phyloP scores from a whole-genome alignment of 202 grass and related monocot species.

The Zizania palustris region DNA sequence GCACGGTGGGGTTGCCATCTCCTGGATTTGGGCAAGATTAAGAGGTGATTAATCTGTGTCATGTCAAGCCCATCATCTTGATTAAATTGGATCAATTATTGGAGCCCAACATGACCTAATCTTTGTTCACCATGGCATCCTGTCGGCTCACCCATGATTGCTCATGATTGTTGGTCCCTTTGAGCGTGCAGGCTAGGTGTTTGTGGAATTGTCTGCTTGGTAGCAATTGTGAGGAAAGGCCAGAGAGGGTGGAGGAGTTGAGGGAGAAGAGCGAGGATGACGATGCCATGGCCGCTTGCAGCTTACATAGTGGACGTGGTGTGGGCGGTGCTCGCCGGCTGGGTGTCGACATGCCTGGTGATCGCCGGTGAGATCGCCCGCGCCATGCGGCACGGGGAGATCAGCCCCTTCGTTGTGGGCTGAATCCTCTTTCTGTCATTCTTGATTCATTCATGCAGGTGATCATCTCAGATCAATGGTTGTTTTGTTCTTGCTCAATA shows the following conservation, averaged over 20 bases:
- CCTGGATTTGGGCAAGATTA: not conserved
- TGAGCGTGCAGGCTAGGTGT: no score
- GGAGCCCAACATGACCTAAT: not conserved
- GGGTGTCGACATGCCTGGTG: slow-evolving; percentile 71
- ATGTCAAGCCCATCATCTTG: not conserved
- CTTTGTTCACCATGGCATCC: not conserved
- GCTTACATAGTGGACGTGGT: slow-evolving; percentile 46
- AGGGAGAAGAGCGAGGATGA: no score
- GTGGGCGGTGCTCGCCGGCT: slow-evolving; percentile 58
- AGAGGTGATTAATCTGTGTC: not conserved
- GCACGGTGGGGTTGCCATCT: not conserved
- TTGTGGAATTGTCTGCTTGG: no score
- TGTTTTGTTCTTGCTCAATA: not conserved
- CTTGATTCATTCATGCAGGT: not conserved
- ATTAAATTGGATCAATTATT: not conserved
- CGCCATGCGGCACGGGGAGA: slow-evolving; percentile 53
- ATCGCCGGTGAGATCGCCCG: slow-evolving; percentile 75
- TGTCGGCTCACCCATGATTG: no score
- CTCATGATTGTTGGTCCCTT: no score
- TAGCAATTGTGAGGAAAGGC: no score
- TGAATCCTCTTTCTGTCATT: slow-evolving; percentile 19
- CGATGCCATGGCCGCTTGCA: no score
- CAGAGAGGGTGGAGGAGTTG: no score
- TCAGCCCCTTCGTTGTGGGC: slow-evolving; percentile 56
- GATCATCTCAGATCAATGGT: not conserved